These are phyloP conservation scores for Ceratobasidium sp. DNA, from an alignment of 1,284 basidiomycete species.

Conservation along the genomic window DNA sequence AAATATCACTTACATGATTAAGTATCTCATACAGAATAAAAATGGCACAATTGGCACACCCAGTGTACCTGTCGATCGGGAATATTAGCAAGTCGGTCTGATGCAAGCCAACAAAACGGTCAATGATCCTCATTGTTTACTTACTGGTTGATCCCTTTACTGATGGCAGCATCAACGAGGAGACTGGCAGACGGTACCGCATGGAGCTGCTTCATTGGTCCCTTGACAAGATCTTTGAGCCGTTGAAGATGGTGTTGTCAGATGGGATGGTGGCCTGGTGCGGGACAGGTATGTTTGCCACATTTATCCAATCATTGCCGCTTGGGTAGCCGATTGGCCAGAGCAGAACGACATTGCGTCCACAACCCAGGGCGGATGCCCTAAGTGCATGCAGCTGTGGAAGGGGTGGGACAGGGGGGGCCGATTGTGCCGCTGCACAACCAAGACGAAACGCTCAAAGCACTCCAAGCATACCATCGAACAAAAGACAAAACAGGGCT, in stretches of 20 bases:
- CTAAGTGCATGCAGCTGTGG: too few relatives aligned
- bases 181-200: background rate
- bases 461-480: background rate
- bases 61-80: slow-evolving; percentile 16
- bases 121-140: slow-evolving; percentile 31
- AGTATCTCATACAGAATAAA: background rate
- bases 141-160: slow-evolving; percentile 9
- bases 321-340: slow-evolving; percentile 20
- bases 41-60: background rate
- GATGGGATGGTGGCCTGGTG: slow-evolving; percentile 14
- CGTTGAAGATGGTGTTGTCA: background rate
- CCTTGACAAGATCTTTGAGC: slow-evolving; percentile 43
- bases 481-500: background rate
- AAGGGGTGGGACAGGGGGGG: too few relatives aligned
- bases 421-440: too few relatives aligned
- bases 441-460: too few relatives aligned
- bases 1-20: background rate
- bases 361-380: too few relatives aligned
- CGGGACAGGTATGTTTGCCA: slow-evolving; percentile 8
- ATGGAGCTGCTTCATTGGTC: slow-evolving; percentile 9
- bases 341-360: slow-evolving; percentile 8
- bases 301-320: slow-evolving; percentile 37
- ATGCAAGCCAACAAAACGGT: slow-evolving; percentile 24
- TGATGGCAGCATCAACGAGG: background rate
- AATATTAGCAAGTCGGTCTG: slow-evolving; percentile 29